Evolutionary conservation across 2,329 filamentous ascomycete species (phyloP).

Genomic region (Penicillium italicum): DNA sequence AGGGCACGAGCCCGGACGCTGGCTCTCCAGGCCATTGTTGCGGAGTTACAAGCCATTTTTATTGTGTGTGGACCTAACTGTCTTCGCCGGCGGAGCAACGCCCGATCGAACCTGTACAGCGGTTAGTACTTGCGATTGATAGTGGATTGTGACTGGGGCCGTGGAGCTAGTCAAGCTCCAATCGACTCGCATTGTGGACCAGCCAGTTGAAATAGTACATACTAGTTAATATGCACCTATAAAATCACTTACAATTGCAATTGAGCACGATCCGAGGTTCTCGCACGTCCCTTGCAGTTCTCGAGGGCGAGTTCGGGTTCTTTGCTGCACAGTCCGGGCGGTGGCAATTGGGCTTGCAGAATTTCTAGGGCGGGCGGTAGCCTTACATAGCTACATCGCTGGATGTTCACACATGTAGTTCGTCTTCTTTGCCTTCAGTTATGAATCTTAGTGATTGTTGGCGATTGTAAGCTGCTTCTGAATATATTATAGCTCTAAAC

Average conservation of each 20-base stretch:
- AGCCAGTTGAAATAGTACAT: background rate
- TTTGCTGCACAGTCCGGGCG: slow-evolving; percentile 14
- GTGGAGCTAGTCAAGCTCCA: background rate
- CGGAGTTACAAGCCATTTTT: slow-evolving; percentile 24
- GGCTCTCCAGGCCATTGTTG: slow-evolving; percentile 27
- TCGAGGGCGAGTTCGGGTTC: slow-evolving; percentile 20
- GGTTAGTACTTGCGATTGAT: slow-evolving; percentile 9
- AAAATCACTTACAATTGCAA: slow-evolving; percentile 18
- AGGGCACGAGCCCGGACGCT: slow-evolving; percentile 26
- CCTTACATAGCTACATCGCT: background rate
- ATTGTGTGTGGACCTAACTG: slow-evolving; percentile 13
- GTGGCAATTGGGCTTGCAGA: slow-evolving; percentile 1
- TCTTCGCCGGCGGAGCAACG: slow-evolving; percentile 15
- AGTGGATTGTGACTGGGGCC: background rate
- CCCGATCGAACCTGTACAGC: slow-evolving; percentile 18
- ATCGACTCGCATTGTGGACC: background rate
- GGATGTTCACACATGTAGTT: background rate
- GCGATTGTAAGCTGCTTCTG: background rate
- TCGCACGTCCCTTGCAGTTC: slow-evolving; percentile 20
- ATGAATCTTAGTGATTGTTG: background rate
- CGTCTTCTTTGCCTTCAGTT: background rate
- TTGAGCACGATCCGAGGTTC: slow-evolving; percentile 20
- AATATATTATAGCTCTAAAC: too few relatives aligned
- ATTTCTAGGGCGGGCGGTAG: slow-evolving; percentile 1
- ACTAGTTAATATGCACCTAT: background rate